Conservation (phyloP, 2,329 filamentous ascomycete species). For the Fusarium redolens region DNA sequence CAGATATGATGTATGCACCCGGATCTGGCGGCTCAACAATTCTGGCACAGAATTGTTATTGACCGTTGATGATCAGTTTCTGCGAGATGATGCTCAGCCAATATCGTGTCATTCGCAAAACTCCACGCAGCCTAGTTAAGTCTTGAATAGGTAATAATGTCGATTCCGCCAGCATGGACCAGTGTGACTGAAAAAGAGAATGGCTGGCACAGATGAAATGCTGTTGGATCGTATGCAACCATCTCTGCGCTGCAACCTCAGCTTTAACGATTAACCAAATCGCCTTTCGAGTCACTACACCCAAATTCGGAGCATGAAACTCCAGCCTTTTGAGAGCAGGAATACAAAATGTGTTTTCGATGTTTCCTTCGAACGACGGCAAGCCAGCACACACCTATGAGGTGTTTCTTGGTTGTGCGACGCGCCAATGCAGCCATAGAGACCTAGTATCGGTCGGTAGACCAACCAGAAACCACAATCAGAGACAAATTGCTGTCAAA, state of each 20-base stretch:
- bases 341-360: background rate
- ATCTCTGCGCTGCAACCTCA: constrained; percentile 14
- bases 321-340: constrained; percentile 9
- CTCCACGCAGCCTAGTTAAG: constrained; percentile 15
- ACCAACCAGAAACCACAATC: background rate
- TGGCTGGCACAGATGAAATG: constrained; percentile 1
- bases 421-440: constrained; percentile 25
- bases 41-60: background rate
- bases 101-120: constrained; percentile 8
- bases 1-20: constrained; percentile 34
- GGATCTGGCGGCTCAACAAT: constrained; percentile 43
- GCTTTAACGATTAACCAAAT: constrained; percentile 12
- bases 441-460: background rate
- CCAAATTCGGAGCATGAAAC: constrained; percentile 31
- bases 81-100: constrained; percentile 2
- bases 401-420: constrained; percentile 24
- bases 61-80: constrained; percentile 5
- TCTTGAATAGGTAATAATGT: background rate
- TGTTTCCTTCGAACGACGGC: background rate
- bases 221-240: constrained; percentile 6
- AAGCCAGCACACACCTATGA: constrained; percentile 11
- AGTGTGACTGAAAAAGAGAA: constrained; percentile 10
- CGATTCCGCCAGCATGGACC: constrained; percentile 10
- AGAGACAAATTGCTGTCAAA: constrained; percentile 24
- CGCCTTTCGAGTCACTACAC: constrained; percentile 22